Conservation (phyloP, 2,329 filamentous ascomycete species). For the Fusarium cyanostomum region DNA sequence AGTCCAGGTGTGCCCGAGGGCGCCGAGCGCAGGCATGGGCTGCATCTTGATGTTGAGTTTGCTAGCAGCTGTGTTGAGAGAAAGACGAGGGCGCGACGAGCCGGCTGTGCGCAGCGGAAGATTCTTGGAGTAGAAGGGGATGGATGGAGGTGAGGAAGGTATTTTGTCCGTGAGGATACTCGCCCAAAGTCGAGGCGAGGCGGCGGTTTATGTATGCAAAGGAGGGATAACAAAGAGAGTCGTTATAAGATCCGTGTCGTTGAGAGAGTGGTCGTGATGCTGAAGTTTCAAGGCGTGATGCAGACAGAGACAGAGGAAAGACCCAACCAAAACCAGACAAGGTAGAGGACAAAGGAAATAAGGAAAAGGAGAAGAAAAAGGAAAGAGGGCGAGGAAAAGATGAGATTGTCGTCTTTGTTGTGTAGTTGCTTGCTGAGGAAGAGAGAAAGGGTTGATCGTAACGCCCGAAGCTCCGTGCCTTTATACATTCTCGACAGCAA, state of each 20-base stretch:
- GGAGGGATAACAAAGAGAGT: slow-evolving; percentile 11
- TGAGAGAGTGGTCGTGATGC: slow-evolving; percentile 29
- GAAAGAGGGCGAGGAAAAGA: slow-evolving; percentile 33
- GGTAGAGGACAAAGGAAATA: slow-evolving; percentile 41
- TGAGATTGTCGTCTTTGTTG: slow-evolving; percentile 30
- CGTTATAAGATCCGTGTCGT: slow-evolving; percentile 7
- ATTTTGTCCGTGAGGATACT: slow-evolving; percentile 43
- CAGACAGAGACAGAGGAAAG: slow-evolving; percentile 35
- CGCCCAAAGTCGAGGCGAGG: slow-evolving; percentile 38
- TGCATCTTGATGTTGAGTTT: slow-evolving; percentile 51
- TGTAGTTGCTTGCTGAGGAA: slow-evolving; percentile 38
- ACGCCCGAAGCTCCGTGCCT: slow-evolving; percentile 20
- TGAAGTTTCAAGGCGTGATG: slow-evolving; percentile 5
- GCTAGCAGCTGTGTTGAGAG: slow-evolving; percentile 51
- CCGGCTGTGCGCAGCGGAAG: slow-evolving; percentile 54
- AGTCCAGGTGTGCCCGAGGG: slow-evolving; percentile 82
- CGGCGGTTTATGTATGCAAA: slow-evolving; percentile 9
- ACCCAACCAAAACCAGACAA: slow-evolving; percentile 35
- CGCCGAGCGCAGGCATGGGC: slow-evolving; percentile 67
- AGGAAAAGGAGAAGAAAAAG: slow-evolving; percentile 40
- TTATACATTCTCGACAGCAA: slow-evolving; percentile 38
- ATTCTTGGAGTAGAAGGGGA: slow-evolving; percentile 55
- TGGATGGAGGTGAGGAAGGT: slow-evolving; percentile 45
- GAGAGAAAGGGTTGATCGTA: slow-evolving; percentile 20
- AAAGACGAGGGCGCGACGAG: slow-evolving; percentile 53